Base-by-base conservation (phyloP, 2,329 filamentous ascomycete species). In the Cladosporium sp. region DNA sequence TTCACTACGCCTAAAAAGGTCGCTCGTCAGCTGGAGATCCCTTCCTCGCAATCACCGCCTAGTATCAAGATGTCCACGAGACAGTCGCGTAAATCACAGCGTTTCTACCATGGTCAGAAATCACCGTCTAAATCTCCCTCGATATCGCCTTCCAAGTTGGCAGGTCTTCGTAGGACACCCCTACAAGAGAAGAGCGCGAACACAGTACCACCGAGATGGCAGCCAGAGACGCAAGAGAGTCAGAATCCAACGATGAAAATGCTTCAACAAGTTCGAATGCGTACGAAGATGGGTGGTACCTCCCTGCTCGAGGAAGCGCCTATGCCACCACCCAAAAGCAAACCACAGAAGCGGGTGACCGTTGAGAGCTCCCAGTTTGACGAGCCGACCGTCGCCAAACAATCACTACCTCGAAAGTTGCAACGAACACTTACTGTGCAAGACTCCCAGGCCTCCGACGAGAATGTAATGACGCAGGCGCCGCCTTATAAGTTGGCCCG, bases 21-120 rank as follows among this genome's bases (percentile, higher is more conserved):
- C 8, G 34, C 6, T 9, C 34, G 51, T 2, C 57, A 48, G 2
- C 47, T 59, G n/a, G 60, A 63, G 24, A 56, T 65, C 15, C 62
- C 64, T 9, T 64, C 64, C 12, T 65, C 64, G n/a, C 64, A 63
- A 40, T 62, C 61, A 24, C 62, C 64, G 5, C 58, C 60, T 5
- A 64, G 62, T 37, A 56, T 55, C 20, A 59, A 58, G 36, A 32
- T 59, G 17, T 63, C 64, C 4, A 49, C 60, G 5, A 57, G 47
- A n/a, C 48, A 52, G 15, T 57, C 58, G 4, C 17, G 35, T 15
- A 55, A 28, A 20, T 47, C 52, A 13, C 25, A 36, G 15, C 52
- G 39, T 4, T 19, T n/a, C 19, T n/a, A 7, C 15, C 28, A 20
- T 7, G 17, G 37, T 9, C 39, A 45, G 24, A 40, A 32, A 22